Conservation (phyloP, 768 basidiomycete genomes). For the Amanita phalloides region DNA sequence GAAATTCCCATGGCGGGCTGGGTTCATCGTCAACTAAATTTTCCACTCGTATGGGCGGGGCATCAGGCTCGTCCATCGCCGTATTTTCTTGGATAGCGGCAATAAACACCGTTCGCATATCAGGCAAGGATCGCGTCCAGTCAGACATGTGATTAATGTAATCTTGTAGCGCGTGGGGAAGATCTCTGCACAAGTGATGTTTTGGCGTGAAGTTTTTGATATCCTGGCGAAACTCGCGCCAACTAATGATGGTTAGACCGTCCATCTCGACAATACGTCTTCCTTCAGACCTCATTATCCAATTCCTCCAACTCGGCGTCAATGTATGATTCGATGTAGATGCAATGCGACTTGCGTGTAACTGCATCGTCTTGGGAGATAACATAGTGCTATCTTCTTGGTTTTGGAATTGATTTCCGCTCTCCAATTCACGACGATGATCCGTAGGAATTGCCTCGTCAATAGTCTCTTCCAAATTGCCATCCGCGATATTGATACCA, state of each 20-base stretch:
- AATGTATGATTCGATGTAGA: neutral
- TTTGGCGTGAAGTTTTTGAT: conserved; percentile 21
- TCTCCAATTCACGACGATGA: neutral
- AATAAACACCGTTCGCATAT: conserved; percentile 48
- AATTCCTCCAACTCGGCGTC: neutral
- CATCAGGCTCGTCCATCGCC: conserved; percentile 52
- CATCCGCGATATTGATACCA: neutral
- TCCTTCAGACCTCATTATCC: no score
- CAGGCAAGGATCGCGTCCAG: conserved; percentile 26
- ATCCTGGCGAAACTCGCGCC: conserved; percentile 24
- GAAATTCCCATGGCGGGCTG: conserved; percentile 78
- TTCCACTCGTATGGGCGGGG: conserved; percentile 56
- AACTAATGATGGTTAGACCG: conserved; percentile 26
- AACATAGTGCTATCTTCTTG: neutral
- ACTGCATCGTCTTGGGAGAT: neutral
- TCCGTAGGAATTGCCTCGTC: neutral
- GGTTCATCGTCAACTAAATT: conserved; percentile 61
- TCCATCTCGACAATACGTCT: conserved; percentile 9
- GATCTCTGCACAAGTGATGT: conserved; percentile 30
- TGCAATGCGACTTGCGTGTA: neutral
- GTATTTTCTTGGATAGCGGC: conserved; percentile 58
- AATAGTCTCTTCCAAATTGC: neutral
- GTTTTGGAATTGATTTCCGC: neutral
- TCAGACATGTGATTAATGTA: conserved; percentile 44
- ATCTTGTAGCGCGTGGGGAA: conserved; percentile 59